Evolutionary conservation across 768 basidiomycete genomes (phyloP).

Genomic region (Russula ochroleuca): DNA sequence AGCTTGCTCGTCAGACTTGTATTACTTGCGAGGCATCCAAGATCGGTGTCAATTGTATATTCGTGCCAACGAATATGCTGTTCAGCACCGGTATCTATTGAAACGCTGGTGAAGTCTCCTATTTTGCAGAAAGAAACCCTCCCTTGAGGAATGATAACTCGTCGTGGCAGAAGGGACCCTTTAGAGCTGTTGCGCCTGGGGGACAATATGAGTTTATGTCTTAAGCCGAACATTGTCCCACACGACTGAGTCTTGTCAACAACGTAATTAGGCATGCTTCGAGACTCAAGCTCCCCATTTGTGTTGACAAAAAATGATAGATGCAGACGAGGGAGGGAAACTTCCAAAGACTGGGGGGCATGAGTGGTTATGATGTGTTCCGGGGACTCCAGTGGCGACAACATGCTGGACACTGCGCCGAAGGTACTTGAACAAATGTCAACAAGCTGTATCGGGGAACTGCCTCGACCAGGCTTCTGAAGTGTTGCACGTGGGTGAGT

Average conservation of each 20-base stretch:
- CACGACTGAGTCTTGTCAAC: constrained; percentile 41
- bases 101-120: constrained; percentile 11
- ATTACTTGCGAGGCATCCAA: constrained; percentile 34
- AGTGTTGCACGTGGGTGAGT: background rate
- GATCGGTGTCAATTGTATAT: constrained; percentile 33
- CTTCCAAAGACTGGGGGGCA: constrained; percentile 4
- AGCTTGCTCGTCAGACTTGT: constrained; percentile 34
- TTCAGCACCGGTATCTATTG: background rate
- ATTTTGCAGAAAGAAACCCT: background rate
- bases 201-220: constrained; percentile 31
- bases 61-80: constrained; percentile 29
- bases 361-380: background rate
- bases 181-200: background rate
- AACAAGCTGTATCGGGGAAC: background rate
- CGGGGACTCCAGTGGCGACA: background rate
- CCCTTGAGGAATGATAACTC: constrained; percentile 17
- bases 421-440: constrained; percentile 16
- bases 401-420: background rate
- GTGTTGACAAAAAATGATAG: constrained; percentile 41
- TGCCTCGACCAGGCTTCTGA: background rate
- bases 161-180: background rate
- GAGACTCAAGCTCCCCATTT: constrained; percentile 36
- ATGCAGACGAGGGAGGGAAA: constrained; percentile 40
- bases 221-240: constrained; percentile 45
- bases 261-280: constrained; percentile 41